Conservation (phyloP, 1,284 basidiomycete species). For the Boletus sp. region DNA sequence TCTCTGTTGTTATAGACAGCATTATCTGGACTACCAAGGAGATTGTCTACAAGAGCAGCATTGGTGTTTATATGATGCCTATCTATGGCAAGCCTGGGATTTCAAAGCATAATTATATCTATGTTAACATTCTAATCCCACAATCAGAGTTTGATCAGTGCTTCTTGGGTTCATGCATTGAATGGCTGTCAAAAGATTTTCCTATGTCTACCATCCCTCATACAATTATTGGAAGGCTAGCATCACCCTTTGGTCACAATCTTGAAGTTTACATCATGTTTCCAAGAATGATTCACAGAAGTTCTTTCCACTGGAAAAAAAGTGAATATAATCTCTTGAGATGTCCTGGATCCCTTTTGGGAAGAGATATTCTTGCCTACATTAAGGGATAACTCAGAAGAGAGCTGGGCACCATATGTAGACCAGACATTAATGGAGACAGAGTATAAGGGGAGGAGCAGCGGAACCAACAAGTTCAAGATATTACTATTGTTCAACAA, state of each 20-base stretch:
- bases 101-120: background rate
- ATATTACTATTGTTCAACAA: background rate
- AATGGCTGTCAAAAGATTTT: background rate
- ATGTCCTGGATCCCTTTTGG: slow-evolving; percentile 19
- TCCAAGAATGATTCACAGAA: slow-evolving; percentile 24
- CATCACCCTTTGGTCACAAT: no score
- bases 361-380: slow-evolving; percentile 16
- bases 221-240: background rate
- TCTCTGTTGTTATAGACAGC: background rate
- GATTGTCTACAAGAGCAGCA: background rate
- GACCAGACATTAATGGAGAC: background rate
- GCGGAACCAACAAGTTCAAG: background rate
- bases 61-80: background rate
- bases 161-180: background rate
- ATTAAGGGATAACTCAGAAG: background rate
- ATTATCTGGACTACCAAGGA: background rate
- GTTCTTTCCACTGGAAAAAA: background rate
- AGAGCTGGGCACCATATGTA: background rate
- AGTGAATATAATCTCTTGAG: background rate
- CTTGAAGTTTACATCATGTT: slow-evolving; percentile 18
- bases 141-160: background rate
- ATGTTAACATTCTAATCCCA: background rate
- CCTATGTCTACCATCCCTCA: background rate
- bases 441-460: background rate
- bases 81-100: background rate